phyloP scores from a whole-genome alignment of 257 asterid species.

The Solanum appendiculatum region DNA sequence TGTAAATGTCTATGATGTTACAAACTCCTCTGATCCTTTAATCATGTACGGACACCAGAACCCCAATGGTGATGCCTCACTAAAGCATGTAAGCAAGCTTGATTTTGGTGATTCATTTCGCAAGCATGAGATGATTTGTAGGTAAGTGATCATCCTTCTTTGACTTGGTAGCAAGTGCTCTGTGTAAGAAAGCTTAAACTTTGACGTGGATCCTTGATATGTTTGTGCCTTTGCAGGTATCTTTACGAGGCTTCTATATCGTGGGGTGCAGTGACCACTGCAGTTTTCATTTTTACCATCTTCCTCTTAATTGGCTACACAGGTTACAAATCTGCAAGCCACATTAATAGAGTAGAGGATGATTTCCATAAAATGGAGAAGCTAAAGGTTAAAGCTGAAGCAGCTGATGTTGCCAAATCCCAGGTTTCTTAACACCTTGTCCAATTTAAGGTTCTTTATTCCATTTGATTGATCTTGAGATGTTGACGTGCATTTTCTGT shows the following conservation, averaged over 20 bases:
- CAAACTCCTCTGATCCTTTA: constrained; percentile 70
- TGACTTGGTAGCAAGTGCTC: background rate
- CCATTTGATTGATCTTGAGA: background rate
- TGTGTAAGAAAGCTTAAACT: background rate
- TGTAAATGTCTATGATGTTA: constrained; percentile 73
- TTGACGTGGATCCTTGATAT: background rate
- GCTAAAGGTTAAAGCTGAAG: constrained; percentile 77
- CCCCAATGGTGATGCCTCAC: constrained; percentile 52
- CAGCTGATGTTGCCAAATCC: constrained; percentile 93
- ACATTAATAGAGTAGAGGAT: constrained; percentile 71
- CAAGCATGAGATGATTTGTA: constrained; percentile 83
- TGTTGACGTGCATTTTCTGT: constrained; percentile 2
- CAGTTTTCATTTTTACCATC: constrained; percentile 46
- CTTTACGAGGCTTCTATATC: constrained; percentile 69
- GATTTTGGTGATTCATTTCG: constrained; percentile 93
- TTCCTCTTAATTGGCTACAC: constrained; percentile 49
- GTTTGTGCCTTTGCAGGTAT: constrained; percentile 37
- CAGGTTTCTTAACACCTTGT: constrained; percentile 38
- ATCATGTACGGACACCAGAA: constrained; percentile 62
- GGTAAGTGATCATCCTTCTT: constrained; percentile 29
- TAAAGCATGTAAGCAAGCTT: constrained; percentile 55
- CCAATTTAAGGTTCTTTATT: background rate
- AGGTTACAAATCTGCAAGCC: constrained; percentile 48
- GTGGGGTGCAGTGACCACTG: constrained; percentile 46
- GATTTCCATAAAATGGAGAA: constrained; percentile 69